Conservation (phyloP, 306 rosid genomes). For the Senna siamea region DNA sequence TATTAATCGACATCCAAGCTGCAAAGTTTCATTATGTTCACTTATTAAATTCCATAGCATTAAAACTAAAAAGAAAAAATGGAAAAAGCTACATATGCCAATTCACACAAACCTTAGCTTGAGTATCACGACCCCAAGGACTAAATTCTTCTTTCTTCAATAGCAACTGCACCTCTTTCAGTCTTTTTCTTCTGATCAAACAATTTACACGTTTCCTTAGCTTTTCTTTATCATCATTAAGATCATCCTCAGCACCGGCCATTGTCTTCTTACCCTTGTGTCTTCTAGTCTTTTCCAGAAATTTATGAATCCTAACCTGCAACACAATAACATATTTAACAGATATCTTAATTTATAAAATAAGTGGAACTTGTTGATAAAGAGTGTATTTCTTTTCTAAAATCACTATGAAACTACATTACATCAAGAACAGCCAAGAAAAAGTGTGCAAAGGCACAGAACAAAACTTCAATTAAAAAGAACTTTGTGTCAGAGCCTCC, state of each 20-base stretch:
- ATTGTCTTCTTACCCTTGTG: conserved; percentile 43
- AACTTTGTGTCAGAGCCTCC: background rate
- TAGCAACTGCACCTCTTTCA: conserved; percentile 65
- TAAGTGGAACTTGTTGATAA: background rate
- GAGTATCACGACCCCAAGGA: conserved; percentile 77
- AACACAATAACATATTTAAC: conserved; percentile 16
- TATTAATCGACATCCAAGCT: conserved; percentile 84
- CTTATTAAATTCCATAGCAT: conserved; percentile 20
- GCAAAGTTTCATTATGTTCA: conserved; percentile 49
- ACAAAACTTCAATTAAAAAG: background rate
- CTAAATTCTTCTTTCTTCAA: conserved; percentile 67
- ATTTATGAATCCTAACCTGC: conserved; percentile 74
- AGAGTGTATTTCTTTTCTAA: conserved; percentile 3
- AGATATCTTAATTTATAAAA: conserved; percentile 8
- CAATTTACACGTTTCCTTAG: conserved; percentile 66
- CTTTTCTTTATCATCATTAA: conserved; percentile 59
- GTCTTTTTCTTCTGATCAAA: conserved; percentile 62
- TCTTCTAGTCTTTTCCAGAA: conserved; percentile 64
- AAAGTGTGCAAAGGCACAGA: background rate
- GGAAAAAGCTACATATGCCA: background rate
- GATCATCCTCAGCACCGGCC: conserved; percentile 51
- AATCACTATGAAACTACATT: background rate
- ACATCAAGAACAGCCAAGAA: conserved; percentile 14
- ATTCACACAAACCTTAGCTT: conserved; percentile 67
- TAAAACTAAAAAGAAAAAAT: background rate